Base-by-base conservation (phyloP, 371 early-diverging fungal genomes). In the Mucor velutinosus region DNA sequence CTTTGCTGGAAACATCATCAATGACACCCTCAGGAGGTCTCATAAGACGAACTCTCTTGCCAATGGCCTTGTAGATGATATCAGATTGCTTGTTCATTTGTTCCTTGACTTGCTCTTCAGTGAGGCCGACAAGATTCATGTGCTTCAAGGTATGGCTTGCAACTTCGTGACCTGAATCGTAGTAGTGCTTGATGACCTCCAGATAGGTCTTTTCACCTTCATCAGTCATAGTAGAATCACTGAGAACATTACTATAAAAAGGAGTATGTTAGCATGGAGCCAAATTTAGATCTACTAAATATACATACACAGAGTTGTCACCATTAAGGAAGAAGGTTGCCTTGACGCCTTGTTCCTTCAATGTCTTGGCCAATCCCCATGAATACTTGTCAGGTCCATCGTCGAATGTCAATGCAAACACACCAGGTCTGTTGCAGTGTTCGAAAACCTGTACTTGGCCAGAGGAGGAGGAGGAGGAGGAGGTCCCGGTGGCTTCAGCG, bases 261-360 rank as follows among this genome's bases (percentile, higher is more conserved):
- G 10, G 27, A 43, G 45, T 29, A 29, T 43, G 30, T 45, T 12
- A 45, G 12, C 29, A 37, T 14, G 15, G 32, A 30, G 29, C 17
- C 32, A 32, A 0, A 32, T 32, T 19, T 15, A 15, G n/a, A 56
- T 27, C 4, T 4, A 57, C 7, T 33, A 29, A 25, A 4, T 58
- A 55, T 19, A 55, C 63, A 25, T 63, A 63, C 63, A 72, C 69
- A 57, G 65, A 72, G 53, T 75, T 75, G 1, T 72, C 43, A 14
- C 90, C 91, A 65, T 88, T 86, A 43, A 89, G 66, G 66, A 89
- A 92, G 73, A 90, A 91, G 4, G 90, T 92, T 2, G 84, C 90
- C 43, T 59, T 51, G 23, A 75, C 32, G 32, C 67, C 67, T 51
- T 69, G 33, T 1, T 65, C 56, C 7, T 69, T 45, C 6, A 75